Evolutionary conservation across 176 grass and related monocot genomes (phyloP).

Genomic region (Bromus sterilis): DNA sequence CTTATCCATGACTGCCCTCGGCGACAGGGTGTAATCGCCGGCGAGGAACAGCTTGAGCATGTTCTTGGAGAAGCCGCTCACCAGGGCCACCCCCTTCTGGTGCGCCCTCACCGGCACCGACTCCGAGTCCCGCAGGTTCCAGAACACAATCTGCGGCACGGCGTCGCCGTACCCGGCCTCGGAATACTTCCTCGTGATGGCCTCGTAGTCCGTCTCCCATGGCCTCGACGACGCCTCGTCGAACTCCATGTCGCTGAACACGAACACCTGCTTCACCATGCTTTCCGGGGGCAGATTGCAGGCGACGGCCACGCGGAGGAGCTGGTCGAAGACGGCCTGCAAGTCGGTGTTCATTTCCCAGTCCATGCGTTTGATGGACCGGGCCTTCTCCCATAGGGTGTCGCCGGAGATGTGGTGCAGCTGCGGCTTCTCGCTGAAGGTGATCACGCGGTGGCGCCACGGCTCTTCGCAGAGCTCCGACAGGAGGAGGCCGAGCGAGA

Average conservation of each 20-base stretch:
- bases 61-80: conserved; percentile 81
- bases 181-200: conserved; percentile 44
- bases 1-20: conserved; percentile 46
- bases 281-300: conserved; percentile 24
- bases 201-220: conserved; percentile 87
- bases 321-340: conserved; percentile 64
- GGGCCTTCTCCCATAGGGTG: conserved; percentile 37
- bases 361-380: conserved; percentile 49
- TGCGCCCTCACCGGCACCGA: conserved; percentile 35
- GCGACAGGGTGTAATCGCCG: conserved; percentile 6
- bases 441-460: conserved; percentile 49
- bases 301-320: conserved; percentile 42
- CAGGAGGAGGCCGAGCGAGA: conserved; percentile 72
- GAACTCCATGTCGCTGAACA: conserved; percentile 77
- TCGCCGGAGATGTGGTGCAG: conserved; percentile 39
- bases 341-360: conserved; percentile 65
- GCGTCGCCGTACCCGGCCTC: conserved; percentile 45
- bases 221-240: conserved; percentile 24
- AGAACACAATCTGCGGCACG: conserved; percentile 71
- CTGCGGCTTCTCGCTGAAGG: conserved; percentile 43
- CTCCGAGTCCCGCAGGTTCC: conserved; percentile 55
- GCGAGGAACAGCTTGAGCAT: conserved; percentile 55
- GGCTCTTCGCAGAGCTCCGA: conserved; percentile 74
- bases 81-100: conserved; percentile 62
- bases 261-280: conserved; percentile 58